These are phyloP conservation scores for Sparassis latifolia DNA, from an alignment of 1,284 basidiomycete genomes.

Conservation along the genomic window DNA sequence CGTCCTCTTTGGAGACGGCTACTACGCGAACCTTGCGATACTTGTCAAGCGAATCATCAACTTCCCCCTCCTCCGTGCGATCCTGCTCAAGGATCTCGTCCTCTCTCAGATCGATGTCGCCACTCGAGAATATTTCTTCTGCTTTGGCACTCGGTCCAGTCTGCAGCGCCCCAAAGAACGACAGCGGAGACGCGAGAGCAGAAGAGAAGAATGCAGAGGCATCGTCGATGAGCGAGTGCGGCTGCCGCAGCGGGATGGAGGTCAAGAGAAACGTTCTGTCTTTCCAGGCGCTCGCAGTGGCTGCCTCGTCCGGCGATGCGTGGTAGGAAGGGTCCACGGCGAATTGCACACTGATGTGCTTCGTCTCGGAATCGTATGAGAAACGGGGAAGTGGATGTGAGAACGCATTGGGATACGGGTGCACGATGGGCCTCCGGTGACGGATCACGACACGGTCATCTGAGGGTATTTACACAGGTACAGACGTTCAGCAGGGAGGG, in stretches of 20 bases:
- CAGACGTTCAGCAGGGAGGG: too few relatives aligned
- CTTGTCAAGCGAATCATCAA: slow-evolving; percentile 61
- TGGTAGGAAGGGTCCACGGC: slow-evolving; percentile 57
- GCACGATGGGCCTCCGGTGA: slow-evolving; percentile 64
- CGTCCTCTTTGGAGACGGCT: slow-evolving; percentile 26
- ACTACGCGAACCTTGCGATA: slow-evolving; percentile 37
- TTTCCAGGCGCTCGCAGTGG: slow-evolving; percentile 38
- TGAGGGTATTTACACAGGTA: slow-evolving; percentile 22
- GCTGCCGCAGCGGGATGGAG: slow-evolving; percentile 58
- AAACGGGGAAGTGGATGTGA: slow-evolving; percentile 73
- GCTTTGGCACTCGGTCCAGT: slow-evolving; percentile 39
- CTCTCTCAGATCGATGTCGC: slow-evolving; percentile 64
- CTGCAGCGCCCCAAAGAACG: slow-evolving; percentile 34
- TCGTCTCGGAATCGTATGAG: slow-evolving; percentile 45
- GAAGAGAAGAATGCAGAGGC: slow-evolving; percentile 57
- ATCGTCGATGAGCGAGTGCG: slow-evolving; percentile 61
- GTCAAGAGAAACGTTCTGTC: slow-evolving; percentile 54
- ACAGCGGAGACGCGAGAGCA: slow-evolving; percentile 43
- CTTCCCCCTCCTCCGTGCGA: slow-evolving; percentile 65
- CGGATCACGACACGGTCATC: slow-evolving; percentile 60
- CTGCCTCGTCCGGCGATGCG: slow-evolving; percentile 27
- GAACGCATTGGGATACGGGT: slow-evolving; percentile 68
- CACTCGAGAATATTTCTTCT: slow-evolving; percentile 53
- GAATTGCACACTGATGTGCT: slow-evolving; percentile 57
- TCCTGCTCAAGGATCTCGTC: slow-evolving; percentile 74